Evolutionary conservation across 192 early-diverging fungal species (phyloP).

Genomic region (Haplosporangium gracile): DNA sequence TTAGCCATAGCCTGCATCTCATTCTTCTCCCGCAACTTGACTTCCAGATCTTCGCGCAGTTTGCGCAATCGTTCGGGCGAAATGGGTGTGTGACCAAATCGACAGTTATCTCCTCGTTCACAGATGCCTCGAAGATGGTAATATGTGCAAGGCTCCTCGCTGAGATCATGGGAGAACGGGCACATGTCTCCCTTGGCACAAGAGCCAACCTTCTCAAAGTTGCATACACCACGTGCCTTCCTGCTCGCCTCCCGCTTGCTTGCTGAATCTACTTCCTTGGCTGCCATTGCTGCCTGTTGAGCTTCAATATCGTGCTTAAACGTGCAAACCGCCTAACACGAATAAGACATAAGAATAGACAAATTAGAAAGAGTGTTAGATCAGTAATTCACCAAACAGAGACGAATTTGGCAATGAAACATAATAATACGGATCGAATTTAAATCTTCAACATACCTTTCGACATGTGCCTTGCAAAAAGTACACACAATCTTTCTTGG

Average conservation of each 20-base stretch:
- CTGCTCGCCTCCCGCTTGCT: neutral
- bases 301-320: conserved; percentile 40
- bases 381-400: neutral
- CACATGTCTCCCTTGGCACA: conserved; percentile 34
- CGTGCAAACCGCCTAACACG: conserved; percentile 8
- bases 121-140: conserved; percentile 24
- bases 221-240: conserved; percentile 26
- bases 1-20: neutral
- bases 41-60: neutral
- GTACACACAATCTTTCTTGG: conserved; percentile 26
- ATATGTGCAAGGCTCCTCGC: conserved; percentile 18
- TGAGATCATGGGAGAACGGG: conserved; percentile 24
- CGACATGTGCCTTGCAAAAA: conserved; percentile 29
- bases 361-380: neutral
- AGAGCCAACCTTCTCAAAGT: conserved; percentile 20
- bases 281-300: conserved; percentile 1
- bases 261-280: neutral
- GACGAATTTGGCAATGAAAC: neutral
- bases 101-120: conserved; percentile 10
- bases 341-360: neutral
- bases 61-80: conserved; percentile 11
- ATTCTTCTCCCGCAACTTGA: neutral
- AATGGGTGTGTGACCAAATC: conserved; percentile 27
- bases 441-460: conserved; percentile 3
- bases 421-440: neutral